These are phyloP conservation scores for Pyrenopolyporus hunteri DNA, from an alignment of 495 filamentous ascomycete species.

Conservation along the genomic window DNA sequence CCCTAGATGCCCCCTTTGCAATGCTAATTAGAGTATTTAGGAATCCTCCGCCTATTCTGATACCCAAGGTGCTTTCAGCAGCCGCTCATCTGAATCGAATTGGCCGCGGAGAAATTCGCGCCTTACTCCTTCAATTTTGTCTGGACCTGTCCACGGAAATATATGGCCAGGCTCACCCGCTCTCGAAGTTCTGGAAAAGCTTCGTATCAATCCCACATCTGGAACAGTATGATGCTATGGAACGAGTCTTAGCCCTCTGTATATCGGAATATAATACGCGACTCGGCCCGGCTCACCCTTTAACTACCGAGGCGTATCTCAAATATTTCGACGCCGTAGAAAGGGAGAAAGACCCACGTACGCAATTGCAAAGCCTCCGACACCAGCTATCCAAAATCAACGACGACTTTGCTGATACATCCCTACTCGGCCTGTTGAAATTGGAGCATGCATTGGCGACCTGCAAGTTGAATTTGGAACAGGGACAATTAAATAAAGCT, in stretches of 20 bases:
- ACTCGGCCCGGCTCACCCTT: constrained; percentile 34
- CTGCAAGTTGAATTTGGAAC: constrained; percentile 36
- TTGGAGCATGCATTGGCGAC: constrained; percentile 40
- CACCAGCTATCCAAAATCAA: constrained; percentile 24
- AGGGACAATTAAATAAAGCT: constrained; percentile 30
- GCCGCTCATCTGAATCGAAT: constrained; percentile 36
- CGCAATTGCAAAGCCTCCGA: constrained; percentile 32
- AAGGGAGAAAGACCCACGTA: constrained; percentile 32
- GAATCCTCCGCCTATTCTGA: constrained; percentile 39
- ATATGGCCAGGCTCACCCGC: constrained; percentile 24
- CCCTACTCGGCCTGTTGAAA: constrained; percentile 35
- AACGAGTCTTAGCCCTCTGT: constrained; percentile 29
- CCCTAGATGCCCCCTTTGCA: constrained; percentile 38
- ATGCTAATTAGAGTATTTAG: constrained; percentile 41
- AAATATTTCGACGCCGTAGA: constrained; percentile 40
- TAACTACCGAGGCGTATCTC: constrained; percentile 38
- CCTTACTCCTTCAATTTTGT: constrained; percentile 39
- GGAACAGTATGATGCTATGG: constrained; percentile 36
- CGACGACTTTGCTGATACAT: constrained; percentile 7
- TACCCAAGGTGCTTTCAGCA: constrained; percentile 39
- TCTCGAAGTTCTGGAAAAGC: constrained; percentile 38
- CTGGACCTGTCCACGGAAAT: constrained; percentile 32
- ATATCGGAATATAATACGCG: constrained; percentile 36
- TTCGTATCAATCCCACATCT: constrained; percentile 29
- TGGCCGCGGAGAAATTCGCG: constrained; percentile 38